Conservation (phyloP, 2,329 filamentous ascomycete genomes). For the Penicillium italicum region DNA sequence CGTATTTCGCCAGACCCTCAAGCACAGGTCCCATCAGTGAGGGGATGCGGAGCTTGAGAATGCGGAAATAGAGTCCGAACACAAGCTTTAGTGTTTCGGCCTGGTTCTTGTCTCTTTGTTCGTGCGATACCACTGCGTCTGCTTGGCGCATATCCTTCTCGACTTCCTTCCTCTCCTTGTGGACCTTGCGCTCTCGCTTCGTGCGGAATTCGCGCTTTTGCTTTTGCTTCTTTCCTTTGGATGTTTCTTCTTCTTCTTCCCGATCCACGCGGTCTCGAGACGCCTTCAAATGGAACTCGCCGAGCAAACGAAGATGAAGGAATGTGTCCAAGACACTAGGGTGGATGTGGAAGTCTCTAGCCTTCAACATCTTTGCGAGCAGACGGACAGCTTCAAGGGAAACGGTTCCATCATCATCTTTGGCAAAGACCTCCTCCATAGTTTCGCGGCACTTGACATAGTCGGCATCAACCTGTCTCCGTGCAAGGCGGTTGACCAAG, state of each 20-base stretch:
- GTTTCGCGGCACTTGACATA: conserved; percentile 74
- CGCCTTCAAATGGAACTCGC: conserved; percentile 80
- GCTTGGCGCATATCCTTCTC: conserved; percentile 93
- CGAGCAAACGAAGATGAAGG: conserved; percentile 79
- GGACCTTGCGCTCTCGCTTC: conserved; percentile 76
- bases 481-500: conserved; percentile 76
- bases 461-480: conserved; percentile 66
- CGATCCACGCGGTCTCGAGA: conserved; percentile 74
- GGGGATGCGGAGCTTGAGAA: conserved; percentile 76
- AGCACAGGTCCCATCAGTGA: conserved; percentile 95
- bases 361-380: conserved; percentile 93
- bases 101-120: conserved; percentile 90
- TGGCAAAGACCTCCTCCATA: conserved; percentile 74
- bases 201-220: conserved; percentile 81
- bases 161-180: conserved; percentile 80
- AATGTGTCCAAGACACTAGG: conserved; percentile 88
- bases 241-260: conserved; percentile 41
- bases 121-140: conserved; percentile 84
- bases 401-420: conserved; percentile 85
- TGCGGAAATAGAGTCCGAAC: conserved; percentile 91
- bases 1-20: conserved; percentile 88
- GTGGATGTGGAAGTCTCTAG: conserved; percentile 74
- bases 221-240: conserved; percentile 59
- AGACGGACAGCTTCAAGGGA: conserved; percentile 82
- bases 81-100: conserved; percentile 94